Evolutionary conservation across 371 early-diverging fungal species (phyloP).

Genomic region (Mucor irregularis): DNA sequence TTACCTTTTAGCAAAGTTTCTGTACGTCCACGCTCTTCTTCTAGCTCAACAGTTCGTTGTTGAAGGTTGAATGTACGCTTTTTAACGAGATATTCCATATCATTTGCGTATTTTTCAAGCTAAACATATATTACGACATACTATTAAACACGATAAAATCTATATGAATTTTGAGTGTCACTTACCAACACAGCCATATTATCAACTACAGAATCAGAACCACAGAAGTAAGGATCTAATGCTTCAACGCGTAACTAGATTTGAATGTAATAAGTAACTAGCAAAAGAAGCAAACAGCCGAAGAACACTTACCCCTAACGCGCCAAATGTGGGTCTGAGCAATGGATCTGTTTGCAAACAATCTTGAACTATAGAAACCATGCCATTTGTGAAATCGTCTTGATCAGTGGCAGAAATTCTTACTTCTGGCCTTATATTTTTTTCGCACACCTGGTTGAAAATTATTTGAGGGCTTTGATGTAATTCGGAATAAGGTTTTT

Average conservation of each 20-base stretch:
- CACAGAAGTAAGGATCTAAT: constrained; percentile 44
- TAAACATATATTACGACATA: neutral
- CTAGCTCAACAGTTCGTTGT: constrained; percentile 49
- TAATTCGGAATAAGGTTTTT: constrained; percentile 34
- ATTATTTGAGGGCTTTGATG: neutral
- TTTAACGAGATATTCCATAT: constrained; percentile 53
- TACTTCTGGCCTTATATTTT: constrained; percentile 31
- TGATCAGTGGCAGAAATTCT: constrained; percentile 24
- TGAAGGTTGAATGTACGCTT: constrained; percentile 52
- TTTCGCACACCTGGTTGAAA: constrained; percentile 26
- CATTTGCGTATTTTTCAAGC: constrained; percentile 55
- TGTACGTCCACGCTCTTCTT: constrained; percentile 50
- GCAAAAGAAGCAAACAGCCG: neutral
- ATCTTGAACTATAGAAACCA: constrained; percentile 37
- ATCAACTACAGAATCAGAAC: constrained; percentile 45
- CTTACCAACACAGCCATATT: constrained; percentile 52
- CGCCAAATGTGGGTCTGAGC: constrained; percentile 35
- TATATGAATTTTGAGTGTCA: neutral
- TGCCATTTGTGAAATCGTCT: constrained; percentile 40
- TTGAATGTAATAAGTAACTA: neutral
- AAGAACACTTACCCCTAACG: constrained; percentile 25
- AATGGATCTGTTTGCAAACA: constrained; percentile 32
- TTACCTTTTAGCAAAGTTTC: constrained; percentile 35
- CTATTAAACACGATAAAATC: neutral
- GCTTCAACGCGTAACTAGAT: constrained; percentile 35